Evolutionary conservation across 148 eudicot genomes (phyloP).

Genomic region (Arbutus unedo): DNA sequence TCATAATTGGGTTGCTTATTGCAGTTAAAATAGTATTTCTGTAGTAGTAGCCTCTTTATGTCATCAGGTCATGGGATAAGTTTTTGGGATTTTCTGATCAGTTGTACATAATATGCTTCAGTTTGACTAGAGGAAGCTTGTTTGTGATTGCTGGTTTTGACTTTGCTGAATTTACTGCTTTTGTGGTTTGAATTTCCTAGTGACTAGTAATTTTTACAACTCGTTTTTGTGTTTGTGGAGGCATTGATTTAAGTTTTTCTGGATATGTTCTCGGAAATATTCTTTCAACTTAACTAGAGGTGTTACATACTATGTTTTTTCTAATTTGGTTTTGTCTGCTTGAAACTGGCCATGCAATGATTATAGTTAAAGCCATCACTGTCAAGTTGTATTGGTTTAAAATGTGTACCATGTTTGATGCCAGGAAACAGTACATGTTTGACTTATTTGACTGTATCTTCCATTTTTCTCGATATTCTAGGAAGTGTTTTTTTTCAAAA

Average conservation of each 20-base stretch:
- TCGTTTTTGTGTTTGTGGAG: not conserved
- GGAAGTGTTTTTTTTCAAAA: no score
- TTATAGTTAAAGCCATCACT: not conserved
- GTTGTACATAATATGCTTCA: not conserved
- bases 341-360: not conserved
- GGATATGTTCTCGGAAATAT: not conserved
- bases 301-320: not conserved
- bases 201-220: not conserved
- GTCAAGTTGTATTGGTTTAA: not conserved
- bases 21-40: not conserved
- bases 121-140: not conserved
- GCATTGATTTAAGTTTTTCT: not conserved
- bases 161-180: not conserved
- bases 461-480: not conserved
- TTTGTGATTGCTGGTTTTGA: not conserved
- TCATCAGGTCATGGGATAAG: not conserved
- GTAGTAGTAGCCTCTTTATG: not conserved
- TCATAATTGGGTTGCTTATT: not conserved
- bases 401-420: not conserved
- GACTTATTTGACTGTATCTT: not conserved
- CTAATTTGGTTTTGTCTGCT: not conserved
- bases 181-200: not conserved
- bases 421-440: not conserved
- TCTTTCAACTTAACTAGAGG: not conserved
- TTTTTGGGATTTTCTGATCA: not conserved